Evolutionary conservation across 192 early-diverging fungal species (phyloP), one percentile per base, ranked within the genome.

Genomic region (Backusella tuberculispora): DNA sequence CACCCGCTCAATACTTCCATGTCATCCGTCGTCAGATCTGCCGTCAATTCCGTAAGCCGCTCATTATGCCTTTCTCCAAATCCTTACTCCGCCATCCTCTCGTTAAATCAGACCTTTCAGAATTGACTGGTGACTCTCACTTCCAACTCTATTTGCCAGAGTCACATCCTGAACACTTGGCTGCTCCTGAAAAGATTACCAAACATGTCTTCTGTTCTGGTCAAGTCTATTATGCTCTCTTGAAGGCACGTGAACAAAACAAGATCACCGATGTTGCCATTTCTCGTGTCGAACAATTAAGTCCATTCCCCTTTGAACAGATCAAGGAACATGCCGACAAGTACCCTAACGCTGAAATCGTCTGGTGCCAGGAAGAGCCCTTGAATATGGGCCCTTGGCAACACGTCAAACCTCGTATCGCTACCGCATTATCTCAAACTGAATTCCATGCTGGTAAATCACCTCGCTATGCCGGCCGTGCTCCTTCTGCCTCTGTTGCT

Each of bases 1-100:
- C 97, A 15, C 97, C 97, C 17, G 89, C 93, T 76, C 97, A 99
- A 85, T 98, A 96, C 88, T 99, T 96, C 92, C 97, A 99, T 78
- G 94, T 84, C 1, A 85, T 99, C 77, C 90, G 97, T 74, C 91
- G 97, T 72, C 97, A 99, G 86, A 93, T 99, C 69, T 92, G 94
- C 87, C 91, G 97, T 78, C 95, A 98, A 79, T 99, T 95, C 93
- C 90, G 97, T 76, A 99, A 99, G 86, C 97, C 97, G 43, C 83
- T 92, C 64, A 83, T 96, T 63, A 76, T 90, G 68, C 84, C 89
- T 77, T 87, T 84, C 73, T 93, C 97, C 72, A 99, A 99, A 87
- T 86, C 89, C 75, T 88, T 98, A 80, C 89, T 99, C 75, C 93
- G 97, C 77, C 95, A 97, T 87, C 97, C 96, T 66, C 81, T 95